Percentiles rank a stretch among this genome's conserved stretches.
phyloP scores from a whole-genome alignment of 1,139 yeast genomes.

The Kodamaea sp. region DNA sequence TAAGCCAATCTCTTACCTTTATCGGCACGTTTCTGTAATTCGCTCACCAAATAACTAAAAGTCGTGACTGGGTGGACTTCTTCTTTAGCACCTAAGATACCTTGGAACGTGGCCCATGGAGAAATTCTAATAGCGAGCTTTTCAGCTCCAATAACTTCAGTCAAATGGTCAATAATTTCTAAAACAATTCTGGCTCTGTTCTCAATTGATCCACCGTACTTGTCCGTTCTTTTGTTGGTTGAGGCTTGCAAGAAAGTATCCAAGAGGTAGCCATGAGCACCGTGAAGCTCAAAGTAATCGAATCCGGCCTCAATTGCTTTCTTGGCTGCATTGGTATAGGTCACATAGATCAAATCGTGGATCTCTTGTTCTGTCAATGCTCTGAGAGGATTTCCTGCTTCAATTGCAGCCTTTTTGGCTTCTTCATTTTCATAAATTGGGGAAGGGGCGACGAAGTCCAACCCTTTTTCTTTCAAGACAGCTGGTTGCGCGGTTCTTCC shows the following conservation, averaged over 20 bases:
- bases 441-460: conserved; percentile 25
- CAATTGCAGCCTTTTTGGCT: conserved; percentile 26
- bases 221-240: conserved; percentile 61
- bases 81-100: conserved; percentile 31
- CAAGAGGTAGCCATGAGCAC: conserved; percentile 67
- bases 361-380: conserved; percentile 48
- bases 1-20: conserved; percentile 32
- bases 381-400: conserved; percentile 33
- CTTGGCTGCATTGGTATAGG: conserved; percentile 45
- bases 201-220: conserved; percentile 68
- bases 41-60: conserved; percentile 31
- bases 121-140: conserved; percentile 14
- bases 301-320: conserved; percentile 60
- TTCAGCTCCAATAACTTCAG: conserved; percentile 11
- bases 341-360: conserved; percentile 32
- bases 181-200: conserved; percentile 61
- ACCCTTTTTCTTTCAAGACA: conserved; percentile 14
- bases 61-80: conserved; percentile 24
- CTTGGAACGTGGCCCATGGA: conserved; percentile 31
- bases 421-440: conserved; percentile 22
- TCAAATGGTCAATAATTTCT: conserved; percentile 45
- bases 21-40: conserved; percentile 41
- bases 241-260: conserved; percentile 54
- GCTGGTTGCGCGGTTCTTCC: conserved; percentile 16
- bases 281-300: conserved; percentile 69